Evolutionary conservation across 495 filamentous ascomycete genomes (phyloP).

Genomic region (Penicillium silybi): DNA sequence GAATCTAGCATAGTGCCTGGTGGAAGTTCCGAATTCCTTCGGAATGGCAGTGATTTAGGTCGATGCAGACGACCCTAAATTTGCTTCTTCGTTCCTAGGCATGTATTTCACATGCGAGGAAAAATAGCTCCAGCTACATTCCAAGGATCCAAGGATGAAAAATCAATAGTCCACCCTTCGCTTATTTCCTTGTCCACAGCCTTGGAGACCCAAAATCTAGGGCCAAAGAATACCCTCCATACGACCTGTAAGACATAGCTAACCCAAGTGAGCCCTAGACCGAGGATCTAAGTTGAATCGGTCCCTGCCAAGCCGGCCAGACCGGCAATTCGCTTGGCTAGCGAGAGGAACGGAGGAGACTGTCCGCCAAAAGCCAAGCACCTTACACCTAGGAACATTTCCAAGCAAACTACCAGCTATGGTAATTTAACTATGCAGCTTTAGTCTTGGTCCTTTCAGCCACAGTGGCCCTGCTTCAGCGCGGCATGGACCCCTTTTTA

Average conservation of each 20-base stretch:
- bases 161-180: not conserved
- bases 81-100: too few species aligned
- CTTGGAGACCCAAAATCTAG: not conserved
- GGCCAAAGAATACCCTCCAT: not conserved
- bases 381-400: slow-evolving; percentile 4
- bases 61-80: too few species aligned
- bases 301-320: slow-evolving; percentile 10
- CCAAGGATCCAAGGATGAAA: not conserved
- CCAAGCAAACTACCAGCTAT: not conserved
- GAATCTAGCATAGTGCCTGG: too few species aligned
- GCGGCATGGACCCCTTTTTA: not conserved
- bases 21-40: too few species aligned
- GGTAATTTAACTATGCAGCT: not conserved
- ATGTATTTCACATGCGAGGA: too few species aligned
- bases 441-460: not conserved
- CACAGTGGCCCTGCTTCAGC: not conserved
- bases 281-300: not conserved
- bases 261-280: slow-evolving; percentile 1
- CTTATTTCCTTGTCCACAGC: not conserved
- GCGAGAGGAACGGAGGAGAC: slow-evolving; percentile 6
- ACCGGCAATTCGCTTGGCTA: slow-evolving; percentile 2
- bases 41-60: too few species aligned
- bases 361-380: not conserved
- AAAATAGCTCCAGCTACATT: too few species aligned
- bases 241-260: not conserved